Evolutionary conservation across 805 yeast species (phyloP).

Genomic region (Ogataea thermomethanolica): DNA sequence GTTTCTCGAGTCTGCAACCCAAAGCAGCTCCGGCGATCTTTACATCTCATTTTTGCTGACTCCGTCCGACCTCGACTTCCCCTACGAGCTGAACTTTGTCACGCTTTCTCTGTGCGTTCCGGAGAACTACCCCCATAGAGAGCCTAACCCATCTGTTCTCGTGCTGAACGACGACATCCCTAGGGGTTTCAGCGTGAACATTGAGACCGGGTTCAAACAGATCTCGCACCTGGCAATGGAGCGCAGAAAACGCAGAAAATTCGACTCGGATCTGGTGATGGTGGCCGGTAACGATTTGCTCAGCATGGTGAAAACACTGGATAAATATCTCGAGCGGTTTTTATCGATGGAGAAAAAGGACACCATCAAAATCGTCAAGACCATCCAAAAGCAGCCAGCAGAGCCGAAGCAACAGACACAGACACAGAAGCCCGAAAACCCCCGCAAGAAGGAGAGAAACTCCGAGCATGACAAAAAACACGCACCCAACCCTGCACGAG

Average conservation of each 20-base stretch:
- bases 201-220: constrained; percentile 60
- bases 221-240: constrained; percentile 41
- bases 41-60: constrained; percentile 43
- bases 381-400: constrained; percentile 17
- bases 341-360: constrained; percentile 56
- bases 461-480: constrained; percentile 2
- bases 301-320: constrained; percentile 54
- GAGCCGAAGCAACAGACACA: constrained; percentile 4
- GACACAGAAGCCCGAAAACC: constrained; percentile 5
- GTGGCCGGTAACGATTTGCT: constrained; percentile 48
- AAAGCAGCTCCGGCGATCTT: constrained; percentile 22
- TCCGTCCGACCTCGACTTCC: constrained; percentile 74
- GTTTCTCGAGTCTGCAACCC: constrained; percentile 15
- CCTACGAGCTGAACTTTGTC: constrained; percentile 56
- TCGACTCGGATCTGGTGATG: constrained; percentile 26
- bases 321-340: constrained; percentile 54
- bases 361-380: constrained; percentile 54
- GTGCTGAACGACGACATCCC: constrained; percentile 70
- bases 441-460: constrained; percentile 3
- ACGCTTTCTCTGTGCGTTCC: constrained; percentile 56
- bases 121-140: constrained; percentile 45
- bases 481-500: not conserved
- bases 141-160: constrained; percentile 44
- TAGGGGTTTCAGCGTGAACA: constrained; percentile 59
- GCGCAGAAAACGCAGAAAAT: constrained; percentile 21